Conservation (phyloP, 2,329 filamentous ascomycete genomes). For the Monosporascus sp. region DNA sequence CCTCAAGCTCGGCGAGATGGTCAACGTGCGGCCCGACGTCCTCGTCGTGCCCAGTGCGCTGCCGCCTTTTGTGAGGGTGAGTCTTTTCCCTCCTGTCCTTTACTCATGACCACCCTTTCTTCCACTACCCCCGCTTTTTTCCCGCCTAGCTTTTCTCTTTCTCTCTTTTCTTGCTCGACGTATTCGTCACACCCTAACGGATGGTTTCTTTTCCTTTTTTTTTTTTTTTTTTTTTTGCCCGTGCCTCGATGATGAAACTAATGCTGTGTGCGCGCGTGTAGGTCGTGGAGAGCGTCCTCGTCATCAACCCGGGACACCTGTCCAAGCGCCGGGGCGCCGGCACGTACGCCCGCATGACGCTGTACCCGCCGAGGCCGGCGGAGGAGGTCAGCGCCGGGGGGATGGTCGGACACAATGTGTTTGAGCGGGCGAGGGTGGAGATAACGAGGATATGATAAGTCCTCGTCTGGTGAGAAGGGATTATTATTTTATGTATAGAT, state of each 20-base stretch:
- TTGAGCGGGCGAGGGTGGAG: slow-evolving; percentile 79
- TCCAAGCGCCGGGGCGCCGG: slow-evolving; percentile 82
- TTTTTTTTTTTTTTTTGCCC: not conserved
- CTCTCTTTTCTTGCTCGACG: not conserved
- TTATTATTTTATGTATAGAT: slow-evolving; percentile 12
- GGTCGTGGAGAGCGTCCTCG: slow-evolving; percentile 86
- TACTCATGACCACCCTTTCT: no score
- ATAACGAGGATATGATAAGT: slow-evolving; percentile 65
- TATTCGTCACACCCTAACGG: not conserved
- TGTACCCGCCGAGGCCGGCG: slow-evolving; percentile 60
- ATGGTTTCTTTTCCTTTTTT: not conserved
- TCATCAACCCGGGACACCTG: slow-evolving; percentile 84
- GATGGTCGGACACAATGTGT: slow-evolving; percentile 69
- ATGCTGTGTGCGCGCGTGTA: slow-evolving; percentile 31
- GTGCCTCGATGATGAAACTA: not conserved
- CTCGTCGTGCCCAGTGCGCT: slow-evolving; percentile 77
- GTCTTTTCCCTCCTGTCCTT: slow-evolving; percentile 17
- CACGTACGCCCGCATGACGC: slow-evolving; percentile 75
- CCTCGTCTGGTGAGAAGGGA: not conserved
- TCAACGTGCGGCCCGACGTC: slow-evolving; percentile 79
- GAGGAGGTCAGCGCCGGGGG: slow-evolving; percentile 51
- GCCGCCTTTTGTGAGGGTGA: slow-evolving; percentile 82
- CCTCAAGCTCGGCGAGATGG: slow-evolving; percentile 85
- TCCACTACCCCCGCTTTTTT: no score
- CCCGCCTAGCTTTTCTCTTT: no score